These are phyloP conservation scores for Sporopachydermia lactativora DNA, from an alignment of 805 yeast species.

Conservation along the genomic window DNA sequence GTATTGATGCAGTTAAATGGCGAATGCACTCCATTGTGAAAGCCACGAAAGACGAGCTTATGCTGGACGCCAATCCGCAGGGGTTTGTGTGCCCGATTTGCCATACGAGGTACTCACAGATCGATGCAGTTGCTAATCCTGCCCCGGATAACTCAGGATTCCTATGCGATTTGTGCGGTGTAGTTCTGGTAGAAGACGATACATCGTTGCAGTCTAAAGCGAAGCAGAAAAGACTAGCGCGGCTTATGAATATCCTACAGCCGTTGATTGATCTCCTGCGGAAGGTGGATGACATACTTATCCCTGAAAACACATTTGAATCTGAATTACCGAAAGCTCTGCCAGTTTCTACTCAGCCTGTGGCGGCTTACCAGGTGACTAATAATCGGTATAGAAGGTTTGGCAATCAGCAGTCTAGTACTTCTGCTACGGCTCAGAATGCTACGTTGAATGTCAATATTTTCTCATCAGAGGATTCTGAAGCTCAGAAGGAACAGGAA, in stretches of 20 bases:
- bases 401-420: constrained; percentile 7
- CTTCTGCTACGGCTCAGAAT: constrained; percentile 25
- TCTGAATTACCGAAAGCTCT: constrained; percentile 66
- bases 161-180: constrained; percentile 74
- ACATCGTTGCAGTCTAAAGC: constrained; percentile 67
- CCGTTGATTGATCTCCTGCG: constrained; percentile 76
- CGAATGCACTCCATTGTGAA: constrained; percentile 81
- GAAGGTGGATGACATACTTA: constrained; percentile 62
- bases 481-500: constrained; percentile 50
- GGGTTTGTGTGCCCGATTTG: constrained; percentile 89
- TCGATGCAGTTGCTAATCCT: constrained; percentile 75
- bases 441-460: constrained; percentile 86
- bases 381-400: constrained; percentile 20
- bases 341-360: constrained; percentile 64
- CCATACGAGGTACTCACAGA: constrained; percentile 61
- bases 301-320: constrained; percentile 86
- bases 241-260: constrained; percentile 77
- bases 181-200: constrained; percentile 73
- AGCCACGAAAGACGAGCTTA: constrained; percentile 53
- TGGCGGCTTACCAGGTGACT: constrained; percentile 56
- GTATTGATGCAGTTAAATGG: constrained; percentile 94
- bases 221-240: constrained; percentile 70
- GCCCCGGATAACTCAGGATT: constrained; percentile 74
- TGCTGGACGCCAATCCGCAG: constrained; percentile 65
- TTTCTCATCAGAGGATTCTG: constrained; percentile 74